Base-by-base conservation (phyloP, 768 basidiomycete genomes). In the Fomitopsis pulvina region DNA sequence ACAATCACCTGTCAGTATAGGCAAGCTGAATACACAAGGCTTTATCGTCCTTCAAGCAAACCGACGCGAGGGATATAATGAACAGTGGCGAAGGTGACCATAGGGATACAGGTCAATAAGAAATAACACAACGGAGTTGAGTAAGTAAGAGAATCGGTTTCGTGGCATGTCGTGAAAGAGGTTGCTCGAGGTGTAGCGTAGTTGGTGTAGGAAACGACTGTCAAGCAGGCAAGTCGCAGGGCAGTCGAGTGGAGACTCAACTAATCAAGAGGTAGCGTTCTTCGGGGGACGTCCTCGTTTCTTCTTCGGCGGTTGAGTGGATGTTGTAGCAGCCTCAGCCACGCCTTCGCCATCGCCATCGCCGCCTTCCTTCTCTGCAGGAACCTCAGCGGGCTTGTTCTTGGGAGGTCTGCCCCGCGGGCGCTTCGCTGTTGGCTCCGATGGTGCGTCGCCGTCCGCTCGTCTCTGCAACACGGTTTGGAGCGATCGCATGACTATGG, bases 261-360 rank as follows among this genome's bases (percentile, higher is more conserved):
- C 40, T 30, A 28, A 21, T 50, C 41, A 50, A 41, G 41, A 41
- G 16, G 21, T 30, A 58, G 61, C 60, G 55, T 62, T 78, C 74
- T 86, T 86, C 63, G 78, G 81, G 41, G 83, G 83, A 56, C 83
- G 75, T 27, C 83, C 83, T 56, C 83, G 74, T 70, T 84, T 84
- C 68, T 72, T 72, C 57, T 65, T 65, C 14, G 59, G 56, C 25
- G 51, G 30, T 44, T 47, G 50, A n/a, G 20, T 34, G 11, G 42
- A 27, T 18, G 26, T n/a, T 18, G 45, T 37, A 8, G 47, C 34
- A 28, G 50, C 37, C 20, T 52, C 53, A 3, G 48, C 52, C 29
- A 24, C 5, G 14, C 14, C 34, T 21, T 42, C 60, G 22, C 46
- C 54, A 44, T 55, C 57, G 11, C 47, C 60, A 11, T 58, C 52